phyloP scores from a whole-genome alignment of 1,284 basidiomycete species.

The Pseudozyma thailandica region DNA sequence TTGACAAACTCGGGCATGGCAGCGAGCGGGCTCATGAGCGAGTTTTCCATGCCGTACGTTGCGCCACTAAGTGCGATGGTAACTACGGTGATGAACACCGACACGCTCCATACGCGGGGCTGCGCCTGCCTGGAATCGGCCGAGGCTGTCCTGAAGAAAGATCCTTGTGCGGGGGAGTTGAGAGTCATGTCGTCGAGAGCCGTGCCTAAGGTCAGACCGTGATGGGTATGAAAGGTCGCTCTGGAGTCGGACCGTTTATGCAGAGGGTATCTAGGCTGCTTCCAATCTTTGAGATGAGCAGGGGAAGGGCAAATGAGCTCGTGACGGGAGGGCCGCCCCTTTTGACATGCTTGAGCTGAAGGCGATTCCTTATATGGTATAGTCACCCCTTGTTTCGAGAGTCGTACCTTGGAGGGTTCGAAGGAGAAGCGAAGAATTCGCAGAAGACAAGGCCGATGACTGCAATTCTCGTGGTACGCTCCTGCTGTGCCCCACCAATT shows the following conservation, averaged over 20 bases:
- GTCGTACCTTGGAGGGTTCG: too few relatives aligned
- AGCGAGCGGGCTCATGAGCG: slow-evolving; percentile 55
- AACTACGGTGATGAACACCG: slow-evolving; percentile 42
- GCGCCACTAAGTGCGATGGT: slow-evolving; percentile 49
- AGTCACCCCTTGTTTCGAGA: too few relatives aligned
- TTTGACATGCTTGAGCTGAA: not conserved
- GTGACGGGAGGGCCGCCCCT: not conserved
- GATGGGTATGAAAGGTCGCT: not conserved
- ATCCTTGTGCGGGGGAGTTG: slow-evolving; percentile 9
- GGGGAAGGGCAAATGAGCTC: too few relatives aligned
- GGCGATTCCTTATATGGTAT: too few relatives aligned
- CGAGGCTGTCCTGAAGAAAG: slow-evolving; percentile 2
- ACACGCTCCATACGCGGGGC: slow-evolving; percentile 33
- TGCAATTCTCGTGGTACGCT: not conserved
- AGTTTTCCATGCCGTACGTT: slow-evolving; percentile 54
- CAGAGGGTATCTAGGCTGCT: too few relatives aligned
- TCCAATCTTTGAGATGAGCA: too few relatives aligned
- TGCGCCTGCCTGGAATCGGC: slow-evolving; percentile 3
- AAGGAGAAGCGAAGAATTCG: too few relatives aligned
- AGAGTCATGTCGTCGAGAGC: slow-evolving; percentile 4
- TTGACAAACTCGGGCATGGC: slow-evolving; percentile 54
- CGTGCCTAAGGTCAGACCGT: not conserved
- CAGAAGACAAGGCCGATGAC: not conserved
- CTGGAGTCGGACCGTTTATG: too few relatives aligned
- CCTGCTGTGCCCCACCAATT: not conserved